These are phyloP conservation scores for Pythium rishiriense DNA, from an alignment of 352 stramenopile genomes.

Conservation along the genomic window DNA sequence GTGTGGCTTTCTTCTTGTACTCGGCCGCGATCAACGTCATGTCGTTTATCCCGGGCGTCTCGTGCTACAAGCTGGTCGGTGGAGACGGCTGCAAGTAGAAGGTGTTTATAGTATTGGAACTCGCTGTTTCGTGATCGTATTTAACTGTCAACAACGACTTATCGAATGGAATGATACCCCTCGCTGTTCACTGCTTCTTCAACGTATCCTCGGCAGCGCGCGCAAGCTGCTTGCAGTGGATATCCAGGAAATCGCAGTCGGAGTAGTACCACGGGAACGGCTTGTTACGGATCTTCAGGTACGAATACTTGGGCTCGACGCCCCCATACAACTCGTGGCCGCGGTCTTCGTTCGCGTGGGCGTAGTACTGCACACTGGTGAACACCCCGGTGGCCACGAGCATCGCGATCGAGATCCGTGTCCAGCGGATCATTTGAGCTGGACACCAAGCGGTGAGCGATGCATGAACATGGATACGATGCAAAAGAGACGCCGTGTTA, in stretches of 20 bases:
- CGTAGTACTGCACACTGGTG: conserved; percentile 7
- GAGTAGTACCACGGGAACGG: conserved; percentile 36
- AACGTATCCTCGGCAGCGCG: conserved; percentile 20
- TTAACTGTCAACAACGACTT: conserved; percentile 3
- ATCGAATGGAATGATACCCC: background rate
- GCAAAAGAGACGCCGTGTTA: background rate
- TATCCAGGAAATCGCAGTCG: conserved; percentile 36
- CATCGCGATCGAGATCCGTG: conserved; percentile 19
- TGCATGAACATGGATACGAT: background rate
- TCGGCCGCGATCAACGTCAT: conserved; percentile 33
- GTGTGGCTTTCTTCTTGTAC: conserved; percentile 24
- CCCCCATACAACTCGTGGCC: conserved; percentile 24
- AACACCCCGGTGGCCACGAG: conserved; percentile 11
- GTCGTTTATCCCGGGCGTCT: conserved; percentile 26
- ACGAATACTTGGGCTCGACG: conserved; percentile 25
- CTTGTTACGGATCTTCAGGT: conserved; percentile 41
- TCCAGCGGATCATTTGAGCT: conserved; percentile 21
- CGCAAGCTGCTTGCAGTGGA: conserved; percentile 31
- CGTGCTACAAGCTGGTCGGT: conserved; percentile 22
- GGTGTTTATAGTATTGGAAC: background rate
- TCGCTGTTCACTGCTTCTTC: background rate
- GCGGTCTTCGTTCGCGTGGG: conserved; percentile 14
- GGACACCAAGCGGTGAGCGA: background rate
- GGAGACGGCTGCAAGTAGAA: conserved; percentile 16
- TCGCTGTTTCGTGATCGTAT: conserved; percentile 10